Conservation (phyloP, 2,329 filamentous ascomycete genomes). For the Trichothecium roseum region DNA sequence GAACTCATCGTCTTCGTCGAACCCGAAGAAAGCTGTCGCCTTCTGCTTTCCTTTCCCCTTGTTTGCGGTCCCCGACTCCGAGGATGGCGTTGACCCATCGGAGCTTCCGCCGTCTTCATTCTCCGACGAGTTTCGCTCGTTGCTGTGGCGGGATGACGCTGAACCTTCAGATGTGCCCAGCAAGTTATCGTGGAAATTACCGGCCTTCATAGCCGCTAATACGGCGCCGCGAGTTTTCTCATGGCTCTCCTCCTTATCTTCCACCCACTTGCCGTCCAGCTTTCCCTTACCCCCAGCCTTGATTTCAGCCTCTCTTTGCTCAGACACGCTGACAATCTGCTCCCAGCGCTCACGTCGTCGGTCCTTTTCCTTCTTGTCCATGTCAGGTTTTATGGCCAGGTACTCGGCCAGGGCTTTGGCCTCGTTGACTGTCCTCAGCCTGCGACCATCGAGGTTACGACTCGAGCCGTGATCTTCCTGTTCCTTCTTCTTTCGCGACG, state of each 20-base stretch:
- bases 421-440: conserved; percentile 84
- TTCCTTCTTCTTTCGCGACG: conserved; percentile 78
- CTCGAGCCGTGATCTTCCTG: conserved; percentile 83
- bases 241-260: conserved; percentile 82
- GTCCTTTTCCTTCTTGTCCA: conserved; percentile 91
- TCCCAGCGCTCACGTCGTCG: conserved; percentile 77
- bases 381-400: conserved; percentile 88
- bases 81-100: conserved; percentile 38
- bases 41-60: conserved; percentile 28
- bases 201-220: conserved; percentile 56
- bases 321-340: conserved; percentile 74
- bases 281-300: conserved; percentile 60
- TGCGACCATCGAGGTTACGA: conserved; percentile 83
- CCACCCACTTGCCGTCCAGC: conserved; percentile 86
- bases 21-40: conserved; percentile 55
- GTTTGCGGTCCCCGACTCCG: conserved; percentile 25
- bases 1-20: conserved; percentile 70
- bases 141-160: conserved; percentile 23
- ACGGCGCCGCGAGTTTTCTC: conserved; percentile 76
- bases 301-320: conserved; percentile 75
- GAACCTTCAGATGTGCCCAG: conserved; percentile 41
- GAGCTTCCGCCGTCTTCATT: conserved; percentile 29
- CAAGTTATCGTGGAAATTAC: conserved; percentile 51
- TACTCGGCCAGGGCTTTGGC: conserved; percentile 94
- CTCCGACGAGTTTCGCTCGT: conserved; percentile 18